A percentile compares a stretch with the other conserved stretches of the same genome.
Conservation (phyloP, 768 basidiomycete genomes). For the Psilocybe tampanensis region DNA sequence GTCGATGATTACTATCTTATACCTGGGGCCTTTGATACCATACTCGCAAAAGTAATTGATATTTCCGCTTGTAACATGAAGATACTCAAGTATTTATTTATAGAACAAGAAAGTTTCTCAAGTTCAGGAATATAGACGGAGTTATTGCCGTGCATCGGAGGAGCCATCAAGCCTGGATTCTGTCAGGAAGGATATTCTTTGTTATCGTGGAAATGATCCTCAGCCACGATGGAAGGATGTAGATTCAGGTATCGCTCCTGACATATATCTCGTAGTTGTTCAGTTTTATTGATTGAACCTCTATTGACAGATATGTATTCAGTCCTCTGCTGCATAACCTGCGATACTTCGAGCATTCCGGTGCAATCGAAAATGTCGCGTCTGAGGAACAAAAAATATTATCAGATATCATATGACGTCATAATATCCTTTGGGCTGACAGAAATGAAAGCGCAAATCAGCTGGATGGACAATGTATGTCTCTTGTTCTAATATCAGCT, state of each 20-base stretch:
- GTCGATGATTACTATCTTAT: slow-evolving; percentile 35
- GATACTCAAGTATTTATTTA: not conserved
- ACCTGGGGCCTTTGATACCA: slow-evolving; percentile 35
- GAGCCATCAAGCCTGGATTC: slow-evolving; percentile 4
- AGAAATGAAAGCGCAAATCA: slow-evolving; percentile 47
- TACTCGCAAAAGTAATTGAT: slow-evolving; percentile 21
- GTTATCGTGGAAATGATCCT: slow-evolving; percentile 17
- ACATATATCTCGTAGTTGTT: not conserved
- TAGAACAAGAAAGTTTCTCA: slow-evolving; percentile 44
- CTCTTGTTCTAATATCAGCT: too few relatives aligned
- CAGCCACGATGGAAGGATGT: slow-evolving; percentile 1
- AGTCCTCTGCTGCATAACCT: slow-evolving; percentile 18
- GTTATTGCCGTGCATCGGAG: slow-evolving; percentile 24
- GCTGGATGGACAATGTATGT: slow-evolving; percentile 48
- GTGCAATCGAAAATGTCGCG: not conserved
- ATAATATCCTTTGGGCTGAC: slow-evolving; percentile 50
- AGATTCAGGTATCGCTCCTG: not conserved
- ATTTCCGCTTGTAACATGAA: too few relatives aligned
- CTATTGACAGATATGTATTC: slow-evolving; percentile 15
- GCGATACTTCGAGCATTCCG: not conserved
- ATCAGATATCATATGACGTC: slow-evolving; percentile 31
- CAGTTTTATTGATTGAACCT: not conserved
- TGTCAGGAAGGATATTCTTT: slow-evolving; percentile 19
- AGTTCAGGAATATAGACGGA: slow-evolving; percentile 39
- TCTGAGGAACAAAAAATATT: slow-evolving; percentile 19